A percentile compares a stretch with the other conserved stretches of the same genome.
phyloP scores from a whole-genome alignment of 78 protist species.

The slime mould (Dictyostelium discoideum) region dicty_2.7 NC_007088.5:2824001-2824500 shows the following conservation, averaged over 20 bases:
- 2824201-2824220: slow-evolving; percentile 6
- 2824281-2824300: not conserved
- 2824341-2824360: not conserved
- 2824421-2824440: too few relatives aligned
- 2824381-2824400: too few relatives aligned
- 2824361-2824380: too few relatives aligned
- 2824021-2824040: too few relatives aligned
- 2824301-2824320: not conserved
- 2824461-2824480: too few relatives aligned
- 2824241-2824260: not conserved
- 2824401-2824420: too few relatives aligned
- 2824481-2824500: too few relatives aligned
- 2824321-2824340: not conserved
- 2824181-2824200: not conserved
- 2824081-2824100: too few relatives aligned
- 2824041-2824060: not conserved
- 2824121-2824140: not conserved
- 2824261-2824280: not conserved
- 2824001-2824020: not conserved
- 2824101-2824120: too few relatives aligned
- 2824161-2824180: not conserved
- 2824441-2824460: too few relatives aligned
- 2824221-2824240: not conserved
- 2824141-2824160: not conserved
- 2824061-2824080: not conserved